Evolutionary conservation across 148 eudicot genomes (phyloP), one percentile per base, ranked within the genome.

Genomic region (Simmondsia chinensis): DNA sequence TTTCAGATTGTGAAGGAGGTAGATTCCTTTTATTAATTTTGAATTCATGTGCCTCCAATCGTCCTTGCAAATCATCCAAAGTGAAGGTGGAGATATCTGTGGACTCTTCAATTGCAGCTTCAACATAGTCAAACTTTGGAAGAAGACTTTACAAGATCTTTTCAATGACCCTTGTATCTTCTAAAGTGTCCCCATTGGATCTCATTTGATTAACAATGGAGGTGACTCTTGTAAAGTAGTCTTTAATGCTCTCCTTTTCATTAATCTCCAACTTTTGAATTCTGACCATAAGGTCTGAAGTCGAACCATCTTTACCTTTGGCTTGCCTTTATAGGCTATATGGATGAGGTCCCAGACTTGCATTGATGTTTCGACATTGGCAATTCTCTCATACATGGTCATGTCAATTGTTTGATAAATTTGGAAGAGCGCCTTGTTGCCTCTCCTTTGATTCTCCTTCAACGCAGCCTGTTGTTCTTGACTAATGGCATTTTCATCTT

Each of bases 131-230:
- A n/a, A n/a, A n/a, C n/a, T n/a, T n/a, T n/a, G n/a, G n/a, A n/a
- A n/a, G n/a, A n/a, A n/a, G n/a, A n/a, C n/a, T n/a, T 22, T 31
- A 7, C 0, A 24, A 22, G 14, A 43, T 5, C 9, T 43, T 12
- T 43, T 43, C 30, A 11, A 24, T 18, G 1, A 43, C 12, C 9
- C 17, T 15, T 12, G 11, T 19, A 24, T 43, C 18, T 3, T 5
- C 5, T 2, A 43, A n/a, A 22, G 3, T 22, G 28, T 52, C 37
- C 2, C 37, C 37, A 40, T 39, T 16, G 1, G 23, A 25, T 12
- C 5, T 11, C 5, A 52, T 52, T 52, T 52, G 46, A 29, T 52
- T 19, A 8, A 37, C 17, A 28, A 52, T 52, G 4, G 57, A 15
- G 8, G 25, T 7, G 1, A 14, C 31, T 21, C 42, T 1, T 12